A percentile compares a stretch with the other conserved stretches of the same genome.
phyloP scores from a whole-genome alignment of 352 stramenopile species.

The Phytopythium helicoides region DNA sequence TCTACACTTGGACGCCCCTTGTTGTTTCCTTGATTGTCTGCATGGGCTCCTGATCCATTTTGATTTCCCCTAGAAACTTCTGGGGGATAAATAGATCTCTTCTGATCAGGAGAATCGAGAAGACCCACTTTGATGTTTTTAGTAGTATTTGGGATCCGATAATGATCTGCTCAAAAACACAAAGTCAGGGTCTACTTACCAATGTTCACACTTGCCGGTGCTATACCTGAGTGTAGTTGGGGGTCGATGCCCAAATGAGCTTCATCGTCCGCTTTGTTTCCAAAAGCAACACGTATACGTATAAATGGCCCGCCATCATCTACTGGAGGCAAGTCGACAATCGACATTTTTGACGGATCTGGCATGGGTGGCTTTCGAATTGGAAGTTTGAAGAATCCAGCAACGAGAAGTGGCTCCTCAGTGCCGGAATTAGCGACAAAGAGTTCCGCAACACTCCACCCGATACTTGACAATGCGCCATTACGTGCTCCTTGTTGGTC shows the following conservation, averaged over 20 bases:
- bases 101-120: no score
- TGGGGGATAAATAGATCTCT: no score
- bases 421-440: conserved; percentile 14
- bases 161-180: no score
- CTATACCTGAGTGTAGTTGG: conserved; percentile 28
- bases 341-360: conserved; percentile 30
- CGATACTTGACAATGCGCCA: conserved; percentile 19
- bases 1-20: no score
- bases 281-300: conserved; percentile 34
- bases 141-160: no score
- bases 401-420: conserved; percentile 11
- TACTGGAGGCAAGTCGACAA: conserved; percentile 2
- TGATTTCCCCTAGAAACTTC: no score
- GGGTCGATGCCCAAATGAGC: conserved; percentile 29
- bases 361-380: conserved; percentile 38
- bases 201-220: background rate
- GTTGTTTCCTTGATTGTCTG: no score
- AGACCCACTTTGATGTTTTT: no score
- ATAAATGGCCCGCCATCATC: conserved; percentile 17
- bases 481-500: conserved; percentile 8
- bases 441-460: conserved; percentile 38
- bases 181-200: background rate
- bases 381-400: conserved; percentile 36
- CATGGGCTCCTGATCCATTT: no score
- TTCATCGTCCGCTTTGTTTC: conserved; percentile 20